Percentiles rank a stretch among this genome's conserved stretches.
Conservation (phyloP, 2,329 filamentous ascomycete species). For the Helotiales sp. region DNA sequence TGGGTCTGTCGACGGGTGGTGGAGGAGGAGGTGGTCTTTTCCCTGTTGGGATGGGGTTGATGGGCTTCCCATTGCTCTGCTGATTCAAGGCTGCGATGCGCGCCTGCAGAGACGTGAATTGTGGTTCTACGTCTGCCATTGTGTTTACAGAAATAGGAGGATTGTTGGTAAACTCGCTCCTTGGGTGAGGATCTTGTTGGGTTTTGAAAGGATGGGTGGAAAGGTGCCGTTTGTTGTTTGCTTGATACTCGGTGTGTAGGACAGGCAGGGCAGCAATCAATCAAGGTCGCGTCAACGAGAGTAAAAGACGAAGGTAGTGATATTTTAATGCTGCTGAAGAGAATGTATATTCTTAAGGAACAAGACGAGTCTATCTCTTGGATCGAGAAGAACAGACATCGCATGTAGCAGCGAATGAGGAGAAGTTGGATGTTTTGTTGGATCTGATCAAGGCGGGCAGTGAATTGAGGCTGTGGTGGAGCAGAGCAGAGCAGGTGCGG, state of each 20-base stretch:
- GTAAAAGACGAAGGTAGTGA: not conserved
- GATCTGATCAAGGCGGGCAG: not conserved
- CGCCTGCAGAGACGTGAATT: slow-evolving; percentile 64
- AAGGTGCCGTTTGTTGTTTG: not conserved
- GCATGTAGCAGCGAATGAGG: slow-evolving; percentile 4
- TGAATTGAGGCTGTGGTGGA: slow-evolving; percentile 15
- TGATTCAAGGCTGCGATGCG: slow-evolving; percentile 67
- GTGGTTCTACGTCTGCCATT: slow-evolving; percentile 67
- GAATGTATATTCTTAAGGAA: not conserved
- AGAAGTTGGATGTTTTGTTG: not conserved
- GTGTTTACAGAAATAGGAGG: not conserved
- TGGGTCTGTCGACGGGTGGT: slow-evolving; percentile 46
- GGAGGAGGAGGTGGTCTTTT: slow-evolving; percentile 63
- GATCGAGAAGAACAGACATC: not conserved
- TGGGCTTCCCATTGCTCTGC: slow-evolving; percentile 33
- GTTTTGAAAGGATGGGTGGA: not conserved
- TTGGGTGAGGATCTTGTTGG: not conserved
- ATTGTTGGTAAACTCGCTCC: not conserved
- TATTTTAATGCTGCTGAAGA: not conserved
- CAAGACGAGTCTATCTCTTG: not conserved
- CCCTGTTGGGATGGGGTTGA: slow-evolving; percentile 40
- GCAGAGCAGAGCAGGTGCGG: not conserved
- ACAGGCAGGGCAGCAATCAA: not conserved
- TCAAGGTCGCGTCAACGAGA: not conserved
- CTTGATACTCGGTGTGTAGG: not conserved